Percentiles rank a stretch among this genome's conserved stretches.
Evolutionary conservation across 75 land plant genomes (phyloP).

Genomic region (Pinus taeda): DNA sequence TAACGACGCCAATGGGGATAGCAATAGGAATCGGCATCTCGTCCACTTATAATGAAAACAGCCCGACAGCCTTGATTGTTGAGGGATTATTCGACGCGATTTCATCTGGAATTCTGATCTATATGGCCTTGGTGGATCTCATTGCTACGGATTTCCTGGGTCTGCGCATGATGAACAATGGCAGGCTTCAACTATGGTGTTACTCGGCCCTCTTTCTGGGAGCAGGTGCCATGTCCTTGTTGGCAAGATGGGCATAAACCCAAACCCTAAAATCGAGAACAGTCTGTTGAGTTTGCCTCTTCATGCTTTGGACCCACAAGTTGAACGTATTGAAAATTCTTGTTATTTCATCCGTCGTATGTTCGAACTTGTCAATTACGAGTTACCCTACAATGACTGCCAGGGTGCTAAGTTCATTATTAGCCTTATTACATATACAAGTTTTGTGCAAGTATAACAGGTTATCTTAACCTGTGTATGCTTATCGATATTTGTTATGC

Average conservation of each 20-base stretch:
- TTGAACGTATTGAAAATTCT: too few relatives aligned
- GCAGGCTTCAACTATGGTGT: conserved; percentile 15
- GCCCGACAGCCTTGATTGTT: conserved; percentile 29
- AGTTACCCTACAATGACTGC: too few relatives aligned
- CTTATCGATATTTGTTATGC: too few relatives aligned
- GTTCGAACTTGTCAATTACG: too few relatives aligned
- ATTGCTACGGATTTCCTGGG: conserved; percentile 34
- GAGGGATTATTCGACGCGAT: conserved; percentile 33
- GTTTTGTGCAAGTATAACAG: too few relatives aligned
- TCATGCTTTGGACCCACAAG: too few relatives aligned
- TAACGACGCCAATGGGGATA: conserved; percentile 40
- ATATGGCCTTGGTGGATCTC: conserved; percentile 45
- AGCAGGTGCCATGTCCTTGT: conserved; percentile 24
- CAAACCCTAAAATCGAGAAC: too few relatives aligned
- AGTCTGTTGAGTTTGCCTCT: too few relatives aligned
- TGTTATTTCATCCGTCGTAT: too few relatives aligned
- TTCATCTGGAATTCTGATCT: conserved; percentile 37
- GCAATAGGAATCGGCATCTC: conserved; percentile 33
- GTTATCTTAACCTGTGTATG: too few relatives aligned
- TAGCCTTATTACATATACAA: too few relatives aligned
- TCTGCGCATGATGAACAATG: conserved; percentile 20
- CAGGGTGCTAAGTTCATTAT: too few relatives aligned
- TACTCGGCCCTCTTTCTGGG: conserved; percentile 24
- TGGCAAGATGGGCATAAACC: conserved; percentile 24
- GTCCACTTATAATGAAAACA: conserved; percentile 29